These are phyloP conservation scores for Yarrowia bubula DNA, from an alignment of 805 yeast species.

Conservation along the genomic window DNA sequence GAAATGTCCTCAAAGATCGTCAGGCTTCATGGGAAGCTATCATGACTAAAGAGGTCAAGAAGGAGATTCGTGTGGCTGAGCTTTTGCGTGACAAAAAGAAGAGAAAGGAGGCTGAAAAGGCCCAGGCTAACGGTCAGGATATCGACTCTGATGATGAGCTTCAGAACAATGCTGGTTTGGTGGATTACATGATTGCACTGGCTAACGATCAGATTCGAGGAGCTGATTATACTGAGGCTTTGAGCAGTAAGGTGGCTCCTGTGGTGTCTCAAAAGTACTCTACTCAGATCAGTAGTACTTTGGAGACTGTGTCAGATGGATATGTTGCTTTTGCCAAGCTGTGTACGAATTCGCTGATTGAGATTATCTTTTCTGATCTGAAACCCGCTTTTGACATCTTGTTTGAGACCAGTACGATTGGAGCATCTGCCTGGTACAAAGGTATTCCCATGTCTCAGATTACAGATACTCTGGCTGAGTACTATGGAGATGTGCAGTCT, in stretches of 20 bases:
- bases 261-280: conserved; percentile 64
- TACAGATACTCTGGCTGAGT: conserved; percentile 72
- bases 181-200: conserved; percentile 76
- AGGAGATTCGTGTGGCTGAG: conserved; percentile 36
- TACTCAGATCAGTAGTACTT: conserved; percentile 54
- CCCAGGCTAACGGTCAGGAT: conserved; percentile 29
- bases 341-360: conserved; percentile 54
- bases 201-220: conserved; percentile 81
- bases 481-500: conserved; percentile 60
- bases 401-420: conserved; percentile 50
- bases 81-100: conserved; percentile 36
- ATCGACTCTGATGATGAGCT: conserved; percentile 43
- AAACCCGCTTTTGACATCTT: conserved; percentile 57
- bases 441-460: conserved; percentile 58
- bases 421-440: conserved; percentile 65
- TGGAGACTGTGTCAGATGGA: conserved; percentile 71
- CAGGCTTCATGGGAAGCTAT: conserved; percentile 60
- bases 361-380: conserved; percentile 70
- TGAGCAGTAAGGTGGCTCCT: conserved; percentile 62
- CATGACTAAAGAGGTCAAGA: conserved; percentile 53
- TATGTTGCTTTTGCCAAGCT: conserved; percentile 71
- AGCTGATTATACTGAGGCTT: conserved; percentile 67
- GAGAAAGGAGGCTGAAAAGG: conserved; percentile 29
- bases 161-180: conserved; percentile 61
- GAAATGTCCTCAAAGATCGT: conserved; percentile 56